Evolutionary conservation across 2,329 filamentous ascomycete genomes (phyloP).

Genomic region (Zymoseptoria tritici): DNA sequence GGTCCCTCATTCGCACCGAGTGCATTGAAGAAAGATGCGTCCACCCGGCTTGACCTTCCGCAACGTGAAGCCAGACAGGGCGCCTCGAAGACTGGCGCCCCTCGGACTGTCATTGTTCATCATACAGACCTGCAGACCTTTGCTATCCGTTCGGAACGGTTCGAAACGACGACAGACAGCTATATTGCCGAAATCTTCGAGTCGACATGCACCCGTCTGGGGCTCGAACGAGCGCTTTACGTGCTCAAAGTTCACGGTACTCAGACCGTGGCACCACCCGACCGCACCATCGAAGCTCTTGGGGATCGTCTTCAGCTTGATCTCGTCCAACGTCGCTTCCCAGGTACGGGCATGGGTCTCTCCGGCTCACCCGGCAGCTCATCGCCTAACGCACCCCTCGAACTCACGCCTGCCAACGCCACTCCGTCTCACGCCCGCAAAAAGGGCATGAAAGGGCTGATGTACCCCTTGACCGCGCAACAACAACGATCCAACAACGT

Average conservation of each 20-base stretch:
- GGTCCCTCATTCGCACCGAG: slow-evolving; percentile 41
- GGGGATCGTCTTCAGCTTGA: slow-evolving; percentile 70
- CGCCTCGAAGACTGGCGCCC: slow-evolving; percentile 48
- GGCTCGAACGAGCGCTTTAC: slow-evolving; percentile 70
- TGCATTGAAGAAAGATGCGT: slow-evolving; percentile 37
- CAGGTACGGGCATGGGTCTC: slow-evolving; percentile 52
- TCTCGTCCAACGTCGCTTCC: slow-evolving; percentile 63
- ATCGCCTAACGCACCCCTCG: slow-evolving; percentile 60
- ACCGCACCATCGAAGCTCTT: slow-evolving; percentile 71
- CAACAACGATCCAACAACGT: slow-evolving; percentile 21
- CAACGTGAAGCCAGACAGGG: slow-evolving; percentile 42
- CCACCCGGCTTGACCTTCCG: slow-evolving; percentile 34
- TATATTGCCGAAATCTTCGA: slow-evolving; percentile 79
- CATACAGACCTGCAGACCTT: slow-evolving; percentile 60
- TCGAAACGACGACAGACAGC: slow-evolving; percentile 69
- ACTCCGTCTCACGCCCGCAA: slow-evolving; percentile 29
- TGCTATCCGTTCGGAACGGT: slow-evolving; percentile 62
- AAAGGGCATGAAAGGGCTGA: slow-evolving; percentile 26
- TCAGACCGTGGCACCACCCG: slow-evolving; percentile 65
- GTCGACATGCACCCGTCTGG: slow-evolving; percentile 66
- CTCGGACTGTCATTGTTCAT: slow-evolving; percentile 65
- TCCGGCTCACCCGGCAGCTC: slow-evolving; percentile 61
- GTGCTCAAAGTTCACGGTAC: slow-evolving; percentile 71
- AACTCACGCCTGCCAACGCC: slow-evolving; percentile 39
- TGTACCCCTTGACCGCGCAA: slow-evolving; percentile 56